Base-by-base conservation (phyloP, 1,284 basidiomycete genomes). In the Leccinum huronense region DNA sequence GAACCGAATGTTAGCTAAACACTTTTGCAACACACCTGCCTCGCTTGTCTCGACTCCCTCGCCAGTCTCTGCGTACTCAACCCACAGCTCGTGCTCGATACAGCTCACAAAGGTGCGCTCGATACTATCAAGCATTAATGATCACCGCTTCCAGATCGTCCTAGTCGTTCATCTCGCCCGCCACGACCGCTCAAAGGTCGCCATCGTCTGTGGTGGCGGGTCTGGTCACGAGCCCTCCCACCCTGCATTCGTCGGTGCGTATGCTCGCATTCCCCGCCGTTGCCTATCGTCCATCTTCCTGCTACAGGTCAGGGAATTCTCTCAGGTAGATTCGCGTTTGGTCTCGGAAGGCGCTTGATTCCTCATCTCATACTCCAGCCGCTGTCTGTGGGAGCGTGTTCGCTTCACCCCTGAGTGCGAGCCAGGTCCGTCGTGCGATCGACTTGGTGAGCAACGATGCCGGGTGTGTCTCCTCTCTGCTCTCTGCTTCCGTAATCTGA, bases 201-300 rank as follows among this genome's bases (percentile, higher is more conserved):
- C 91, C 2, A 78, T 97, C 27, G 84, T 97, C 71, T 95, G 91
- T 67, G 95, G 95, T 30, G 95, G 95, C 30, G 95, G 95, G 45
- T 89, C 90, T 38, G 95, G 95, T 1, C 95, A 97, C 75, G 95
- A 97, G 73, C 95, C 95, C 30, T 85, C 93, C 19, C 91, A 95
- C 76, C 85, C 91, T 16, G 91, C 87, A 1, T 94, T 91, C 70
- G 90, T 93, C 34, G 90, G 90, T 89, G 63, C 7, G 63, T 65
- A n/a, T 23, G 34, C 55, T 9, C 27, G 2, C 64, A 7, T 19
- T 27, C 48, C 0, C 34, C 16, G 1, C 27, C 30, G 2, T 40
- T 19, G n/a, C 10, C 40, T 62, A 57, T 65, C 16, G 9, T 9
- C 31, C 8, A 55, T 40, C 30, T 27, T 23, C 40, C 23, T 33